A percentile compares a stretch with the other conserved stretches of the same genome.
These are phyloP conservation scores for Carallia brachiata DNA, from an alignment of 345 rosid genomes.

Conservation along the genomic window DNA sequence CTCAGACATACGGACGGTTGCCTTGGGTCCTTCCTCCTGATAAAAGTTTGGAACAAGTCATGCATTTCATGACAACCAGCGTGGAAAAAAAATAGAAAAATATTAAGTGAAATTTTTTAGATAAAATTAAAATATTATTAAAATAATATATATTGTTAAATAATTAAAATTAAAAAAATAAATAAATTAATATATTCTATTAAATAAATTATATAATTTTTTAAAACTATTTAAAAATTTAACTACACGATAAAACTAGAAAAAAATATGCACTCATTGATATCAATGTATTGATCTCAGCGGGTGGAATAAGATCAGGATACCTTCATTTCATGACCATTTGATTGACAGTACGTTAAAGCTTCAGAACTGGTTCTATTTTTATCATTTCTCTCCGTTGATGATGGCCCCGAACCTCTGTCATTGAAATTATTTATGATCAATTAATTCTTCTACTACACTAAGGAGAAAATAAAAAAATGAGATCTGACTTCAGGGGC, in stretches of 20 bases:
- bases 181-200: no score
- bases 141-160: no score
- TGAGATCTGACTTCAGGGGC: no score
- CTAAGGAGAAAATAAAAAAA: no score
- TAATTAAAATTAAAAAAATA: no score
- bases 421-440: background rate
- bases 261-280: no score
- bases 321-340: constrained; percentile 42
- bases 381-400: constrained; percentile 40
- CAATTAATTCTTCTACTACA: background rate
- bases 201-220: no score
- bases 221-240: no score
- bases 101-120: no score
- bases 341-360: constrained; percentile 29
- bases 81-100: no score
- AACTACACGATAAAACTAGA: no score
- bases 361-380: constrained; percentile 35
- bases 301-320: background rate
- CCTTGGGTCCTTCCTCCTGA: constrained; percentile 34
- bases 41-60: background rate
- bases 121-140: no score
- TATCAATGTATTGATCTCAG: background rate
- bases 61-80: background rate
- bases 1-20: constrained; percentile 26
- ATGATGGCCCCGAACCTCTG: constrained; percentile 53